These are phyloP conservation scores for Coniferiporia weirii DNA, from an alignment of 1,284 basidiomycete species.

Conservation along the genomic window DNA sequence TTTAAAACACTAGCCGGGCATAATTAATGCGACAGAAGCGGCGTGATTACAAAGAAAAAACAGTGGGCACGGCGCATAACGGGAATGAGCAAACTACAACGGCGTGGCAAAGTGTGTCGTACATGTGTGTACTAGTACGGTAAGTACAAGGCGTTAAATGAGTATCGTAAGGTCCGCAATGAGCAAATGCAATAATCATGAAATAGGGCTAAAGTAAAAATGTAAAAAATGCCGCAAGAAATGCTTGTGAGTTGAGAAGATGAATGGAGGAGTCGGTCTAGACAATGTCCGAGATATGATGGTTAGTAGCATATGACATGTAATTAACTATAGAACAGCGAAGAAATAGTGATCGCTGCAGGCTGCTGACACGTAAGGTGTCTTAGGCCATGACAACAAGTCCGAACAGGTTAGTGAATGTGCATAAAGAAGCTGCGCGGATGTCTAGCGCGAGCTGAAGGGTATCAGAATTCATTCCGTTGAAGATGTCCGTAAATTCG, in stretches of 20 bases:
- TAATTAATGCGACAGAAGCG: too few species aligned
- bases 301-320: not conserved
- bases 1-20: too few species aligned
- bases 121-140: too few species aligned
- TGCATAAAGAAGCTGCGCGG: not conserved
- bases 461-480: not conserved
- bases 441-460: not conserved
- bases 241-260: not conserved
- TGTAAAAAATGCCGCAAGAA: not conserved
- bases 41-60: too few species aligned
- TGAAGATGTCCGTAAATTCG: not conserved
- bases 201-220: not conserved
- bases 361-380: not conserved
- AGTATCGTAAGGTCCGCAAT: too few species aligned
- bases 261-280: too few species aligned
- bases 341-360: not conserved
- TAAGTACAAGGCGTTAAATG: too few species aligned
- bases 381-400: not conserved
- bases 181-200: not conserved
- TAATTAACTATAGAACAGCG: too few species aligned
- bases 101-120: too few species aligned
- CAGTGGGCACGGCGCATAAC: too few species aligned
- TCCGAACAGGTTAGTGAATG: not conserved
- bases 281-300: not conserved
- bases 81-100: too few species aligned